Percentiles rank a stretch among this genome's conserved stretches.
These are phyloP conservation scores for Candida sp. DNA, from an alignment of 1,139 yeast species.

Conservation along the genomic window DNA sequence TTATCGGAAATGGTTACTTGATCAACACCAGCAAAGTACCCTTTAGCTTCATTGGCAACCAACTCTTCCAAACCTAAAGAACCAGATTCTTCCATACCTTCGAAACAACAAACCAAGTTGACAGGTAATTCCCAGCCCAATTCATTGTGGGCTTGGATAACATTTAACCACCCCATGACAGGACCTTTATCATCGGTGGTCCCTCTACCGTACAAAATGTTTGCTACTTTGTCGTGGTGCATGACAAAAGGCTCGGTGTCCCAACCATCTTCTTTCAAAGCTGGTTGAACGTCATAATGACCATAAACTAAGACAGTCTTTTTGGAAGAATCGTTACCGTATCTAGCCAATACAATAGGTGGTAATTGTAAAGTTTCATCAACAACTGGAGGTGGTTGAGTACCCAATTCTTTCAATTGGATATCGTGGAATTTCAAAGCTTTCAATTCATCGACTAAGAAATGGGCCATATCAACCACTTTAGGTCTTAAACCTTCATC, in stretches of 20 bases:
- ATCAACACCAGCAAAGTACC: slow-evolving; percentile 83
- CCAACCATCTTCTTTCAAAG: slow-evolving; percentile 93
- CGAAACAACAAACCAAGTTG: slow-evolving; percentile 87
- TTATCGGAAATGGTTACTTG: slow-evolving; percentile 96
- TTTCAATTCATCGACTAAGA: slow-evolving; percentile 65
- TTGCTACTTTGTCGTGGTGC: slow-evolving; percentile 53
- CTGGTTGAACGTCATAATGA: slow-evolving; percentile 99
- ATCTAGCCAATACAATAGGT: slow-evolving; percentile 87
- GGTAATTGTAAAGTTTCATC: slow-evolving; percentile 73
- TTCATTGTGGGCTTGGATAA: slow-evolving; percentile 83
- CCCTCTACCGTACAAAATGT: slow-evolving; percentile 85
- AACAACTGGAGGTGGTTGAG: slow-evolving; percentile 81
- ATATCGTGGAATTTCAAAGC: slow-evolving; percentile 78
- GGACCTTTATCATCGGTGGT: slow-evolving; percentile 99
- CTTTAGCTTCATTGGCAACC: slow-evolving; percentile 72
- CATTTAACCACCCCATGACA: slow-evolving; percentile 94
- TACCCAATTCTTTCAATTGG: slow-evolving; percentile 77
- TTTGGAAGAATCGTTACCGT: slow-evolving; percentile 74
- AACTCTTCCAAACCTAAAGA: slow-evolving; percentile 86
- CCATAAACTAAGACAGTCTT: slow-evolving; percentile 92
- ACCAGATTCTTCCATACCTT: slow-evolving; percentile 99
- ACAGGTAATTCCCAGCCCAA: slow-evolving; percentile 90
- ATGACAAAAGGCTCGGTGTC: slow-evolving; percentile 83
- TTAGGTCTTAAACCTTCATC: slow-evolving; percentile 85
- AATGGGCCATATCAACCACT: slow-evolving; percentile 85